Evolutionary conservation across 2,329 filamentous ascomycete species (phyloP).

Genomic region (Colletotrichum nymphaeae): DNA sequence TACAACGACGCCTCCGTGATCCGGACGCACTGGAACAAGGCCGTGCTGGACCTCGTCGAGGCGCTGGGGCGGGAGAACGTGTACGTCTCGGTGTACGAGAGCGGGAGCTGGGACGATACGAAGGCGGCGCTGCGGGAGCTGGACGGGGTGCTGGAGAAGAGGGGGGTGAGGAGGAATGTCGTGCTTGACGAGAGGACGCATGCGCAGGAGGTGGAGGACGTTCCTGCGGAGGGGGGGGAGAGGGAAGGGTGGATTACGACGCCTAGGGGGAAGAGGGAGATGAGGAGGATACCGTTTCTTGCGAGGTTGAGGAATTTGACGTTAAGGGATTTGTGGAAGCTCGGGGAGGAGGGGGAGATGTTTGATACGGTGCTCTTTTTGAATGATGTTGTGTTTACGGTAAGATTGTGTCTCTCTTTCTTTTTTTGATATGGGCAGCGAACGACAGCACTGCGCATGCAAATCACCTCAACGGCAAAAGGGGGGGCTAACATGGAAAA

Average conservation of each 20-base stretch:
- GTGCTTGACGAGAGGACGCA: conserved; percentile 70
- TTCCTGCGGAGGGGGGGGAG: conserved; percentile 35
- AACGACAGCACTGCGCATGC: no score
- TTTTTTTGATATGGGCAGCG: neutral
- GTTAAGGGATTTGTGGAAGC: conserved; percentile 67
- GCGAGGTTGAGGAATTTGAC: conserved; percentile 72
- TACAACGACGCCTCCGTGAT: conserved; percentile 75
- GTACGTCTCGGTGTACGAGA: conserved; percentile 76
- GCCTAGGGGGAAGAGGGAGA: conserved; percentile 61
- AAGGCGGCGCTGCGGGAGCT: conserved; percentile 70
- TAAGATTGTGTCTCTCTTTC: conserved; percentile 42
- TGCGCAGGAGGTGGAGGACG: conserved; percentile 60
- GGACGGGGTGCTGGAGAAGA: conserved; percentile 61
- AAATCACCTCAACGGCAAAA: neutral
- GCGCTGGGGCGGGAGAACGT: conserved; percentile 72
- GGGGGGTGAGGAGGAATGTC: conserved; percentile 66
- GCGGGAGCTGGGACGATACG: conserved; percentile 76
- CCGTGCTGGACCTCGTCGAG: conserved; percentile 66
- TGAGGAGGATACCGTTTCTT: conserved; percentile 77
- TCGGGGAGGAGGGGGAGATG: conserved; percentile 60
- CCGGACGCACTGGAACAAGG: conserved; percentile 70
- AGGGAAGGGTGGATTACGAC: conserved; percentile 74
- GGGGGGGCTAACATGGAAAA: neutral
- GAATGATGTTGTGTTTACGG: conserved; percentile 72
- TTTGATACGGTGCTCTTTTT: conserved; percentile 72